These are phyloP conservation scores for Platanus orientalis DNA, from an alignment of 164 flowering plant species.

Conservation along the genomic window DNA sequence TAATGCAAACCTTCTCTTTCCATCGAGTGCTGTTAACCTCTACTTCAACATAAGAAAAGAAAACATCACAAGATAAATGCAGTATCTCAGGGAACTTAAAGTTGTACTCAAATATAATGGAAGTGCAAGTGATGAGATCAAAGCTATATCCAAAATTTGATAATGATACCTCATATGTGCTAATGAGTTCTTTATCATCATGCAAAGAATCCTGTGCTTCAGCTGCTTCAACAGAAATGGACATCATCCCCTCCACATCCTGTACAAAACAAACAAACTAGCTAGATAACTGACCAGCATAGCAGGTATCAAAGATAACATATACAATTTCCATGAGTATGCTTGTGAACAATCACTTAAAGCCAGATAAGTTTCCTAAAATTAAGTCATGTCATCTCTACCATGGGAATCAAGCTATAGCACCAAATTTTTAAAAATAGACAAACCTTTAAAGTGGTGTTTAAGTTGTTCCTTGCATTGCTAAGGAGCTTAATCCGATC, in stretches of 20 bases:
- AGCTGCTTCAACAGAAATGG: conserved; percentile 95
- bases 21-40: conserved; percentile 98
- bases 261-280: conserved; percentile 25
- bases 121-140: no score
- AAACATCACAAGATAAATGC: not conserved
- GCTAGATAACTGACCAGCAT: not conserved
- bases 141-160: not conserved
- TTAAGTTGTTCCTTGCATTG: conserved; percentile 92
- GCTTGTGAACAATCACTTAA: not conserved
- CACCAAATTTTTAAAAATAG: not conserved
- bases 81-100: not conserved
- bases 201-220: conserved; percentile 85
- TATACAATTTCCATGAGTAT: not conserved
- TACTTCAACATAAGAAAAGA: conserved; percentile 22
- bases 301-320: not conserved
- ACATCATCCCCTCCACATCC: conserved; percentile 99
- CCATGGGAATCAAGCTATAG: not conserved
- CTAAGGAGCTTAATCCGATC: conserved; percentile 98
- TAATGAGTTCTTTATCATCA: conserved; percentile 90
- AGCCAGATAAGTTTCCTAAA: not conserved
- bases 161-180: conserved; percentile 77
- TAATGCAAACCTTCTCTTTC: conserved; percentile 95
- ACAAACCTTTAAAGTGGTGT: conserved; percentile 86
- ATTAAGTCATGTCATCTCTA: not conserved
- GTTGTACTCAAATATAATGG: no score